phyloP scores from a whole-genome alignment of 2,329 filamentous ascomycete genomes.

The Alternaria sp. region DNA sequence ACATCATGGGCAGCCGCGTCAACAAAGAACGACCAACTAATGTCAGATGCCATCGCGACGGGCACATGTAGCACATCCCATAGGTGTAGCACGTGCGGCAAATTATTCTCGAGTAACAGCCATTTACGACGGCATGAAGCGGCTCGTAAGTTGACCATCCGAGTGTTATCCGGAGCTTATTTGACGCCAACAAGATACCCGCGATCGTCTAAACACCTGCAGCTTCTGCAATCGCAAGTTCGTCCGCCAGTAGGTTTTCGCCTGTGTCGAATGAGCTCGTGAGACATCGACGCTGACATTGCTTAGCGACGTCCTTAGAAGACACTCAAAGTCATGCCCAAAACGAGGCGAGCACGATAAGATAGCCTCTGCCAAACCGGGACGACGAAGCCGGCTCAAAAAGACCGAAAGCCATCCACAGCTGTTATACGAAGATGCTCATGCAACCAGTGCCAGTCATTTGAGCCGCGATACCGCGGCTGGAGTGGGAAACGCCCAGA shows the following conservation, averaged over 20 bases:
- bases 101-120: neutral
- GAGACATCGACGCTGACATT: neutral
- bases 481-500: neutral
- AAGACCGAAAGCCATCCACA: neutral
- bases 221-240: neutral
- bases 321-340: constrained; percentile 5
- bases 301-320: constrained; percentile 3
- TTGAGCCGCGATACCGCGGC: neutral
- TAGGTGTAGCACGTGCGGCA: too few species aligned
- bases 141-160: neutral
- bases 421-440: neutral
- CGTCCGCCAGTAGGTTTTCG: neutral
- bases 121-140: neutral
- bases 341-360: constrained; percentile 1
- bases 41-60: neutral
- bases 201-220: neutral
- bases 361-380: neutral
- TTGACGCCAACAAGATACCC: neutral
- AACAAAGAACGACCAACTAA: neutral
- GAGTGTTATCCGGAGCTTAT: too few species aligned
- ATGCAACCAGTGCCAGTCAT: neutral
- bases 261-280: neutral
- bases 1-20: neutral
- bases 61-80: too few species aligned
- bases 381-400: neutral